A percentile compares a stretch with the other conserved stretches of the same genome.
Evolutionary conservation across 2,329 filamentous ascomycete species (phyloP).

Genomic region (Xylariaceae sp.): DNA sequence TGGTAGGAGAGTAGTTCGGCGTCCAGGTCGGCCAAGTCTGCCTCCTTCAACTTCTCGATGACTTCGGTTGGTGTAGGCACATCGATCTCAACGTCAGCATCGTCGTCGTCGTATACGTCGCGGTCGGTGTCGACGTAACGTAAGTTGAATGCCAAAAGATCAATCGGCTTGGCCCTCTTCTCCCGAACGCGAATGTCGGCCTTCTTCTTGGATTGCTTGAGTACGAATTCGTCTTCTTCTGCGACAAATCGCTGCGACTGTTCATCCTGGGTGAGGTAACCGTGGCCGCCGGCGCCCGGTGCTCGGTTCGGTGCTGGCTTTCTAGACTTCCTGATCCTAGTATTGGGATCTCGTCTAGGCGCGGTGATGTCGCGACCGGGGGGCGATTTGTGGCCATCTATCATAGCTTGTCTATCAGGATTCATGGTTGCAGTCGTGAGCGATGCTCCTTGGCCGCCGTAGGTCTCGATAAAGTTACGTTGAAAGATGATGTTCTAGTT

Average conservation of each 20-base stretch:
- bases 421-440: constrained; percentile 45
- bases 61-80: constrained; percentile 75
- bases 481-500: too few species aligned
- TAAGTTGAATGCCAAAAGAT: constrained; percentile 86
- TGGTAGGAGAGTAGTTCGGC: constrained; percentile 76
- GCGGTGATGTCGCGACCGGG: constrained; percentile 43
- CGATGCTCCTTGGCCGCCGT: too few species aligned
- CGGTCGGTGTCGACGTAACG: constrained; percentile 80
- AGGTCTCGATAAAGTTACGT: too few species aligned
- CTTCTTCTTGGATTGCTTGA: constrained; percentile 97
- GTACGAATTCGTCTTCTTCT: constrained; percentile 90
- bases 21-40: constrained; percentile 67
- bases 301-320: constrained; percentile 23
- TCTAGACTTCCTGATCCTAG: constrained; percentile 48
- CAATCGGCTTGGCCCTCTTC: constrained; percentile 82
- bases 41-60: constrained; percentile 62
- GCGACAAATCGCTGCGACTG: constrained; percentile 79
- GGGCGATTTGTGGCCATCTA: constrained; percentile 37
- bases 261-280: constrained; percentile 63
- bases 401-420: constrained; percentile 47
- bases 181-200: constrained; percentile 90
- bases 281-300: constrained; percentile 23
- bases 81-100: constrained; percentile 63
- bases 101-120: constrained; percentile 79
- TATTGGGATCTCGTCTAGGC: constrained; percentile 47